A percentile compares a stretch with the other conserved stretches of the same genome.
Evolutionary conservation across 805 yeast species (phyloP).

Genomic region (Yarrowia sp.): DNA sequence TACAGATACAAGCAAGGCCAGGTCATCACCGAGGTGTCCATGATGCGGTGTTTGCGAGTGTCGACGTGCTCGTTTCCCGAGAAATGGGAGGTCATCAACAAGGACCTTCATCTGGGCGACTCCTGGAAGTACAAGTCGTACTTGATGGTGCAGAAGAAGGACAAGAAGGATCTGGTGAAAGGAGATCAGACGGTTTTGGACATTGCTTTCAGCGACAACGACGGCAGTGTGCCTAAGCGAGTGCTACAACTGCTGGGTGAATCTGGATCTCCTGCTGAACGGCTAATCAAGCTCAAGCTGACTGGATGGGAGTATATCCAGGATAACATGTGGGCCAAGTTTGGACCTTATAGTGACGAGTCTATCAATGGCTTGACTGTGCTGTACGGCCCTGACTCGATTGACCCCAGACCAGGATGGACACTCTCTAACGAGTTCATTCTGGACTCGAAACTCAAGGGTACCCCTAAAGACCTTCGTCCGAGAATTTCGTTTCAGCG

Average conservation of each 20-base stretch:
- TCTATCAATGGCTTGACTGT: constrained; percentile 62
- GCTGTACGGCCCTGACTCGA: constrained; percentile 68
- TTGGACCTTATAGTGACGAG: constrained; percentile 44
- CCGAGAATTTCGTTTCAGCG: constrained; percentile 26
- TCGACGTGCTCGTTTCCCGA: constrained; percentile 1
- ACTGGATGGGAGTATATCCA: constrained; percentile 12
- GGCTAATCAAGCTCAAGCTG: background rate
- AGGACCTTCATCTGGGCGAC: constrained; percentile 48
- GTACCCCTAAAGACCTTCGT: constrained; percentile 15
- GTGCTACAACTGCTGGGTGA: background rate
- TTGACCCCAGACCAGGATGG: constrained; percentile 80
- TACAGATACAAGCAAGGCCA: background rate
- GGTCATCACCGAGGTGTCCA: constrained; percentile 6
- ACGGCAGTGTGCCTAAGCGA: background rate
- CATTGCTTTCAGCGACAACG: background rate
- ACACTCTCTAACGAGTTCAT: constrained; percentile 38
- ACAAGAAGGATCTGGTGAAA: constrained; percentile 28
- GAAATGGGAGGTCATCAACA: constrained; percentile 47
- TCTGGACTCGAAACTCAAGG: constrained; percentile 23
- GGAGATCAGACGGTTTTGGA: constrained; percentile 11
- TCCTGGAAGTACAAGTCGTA: constrained; percentile 46
- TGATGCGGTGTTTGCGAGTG: background rate
- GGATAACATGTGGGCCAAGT: constrained; percentile 59
- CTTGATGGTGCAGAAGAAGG: constrained; percentile 38
- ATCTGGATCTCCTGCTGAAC: background rate